phyloP scores from a whole-genome alignment of 306 rosid genomes.

The Begonia loranthoides region DNA sequence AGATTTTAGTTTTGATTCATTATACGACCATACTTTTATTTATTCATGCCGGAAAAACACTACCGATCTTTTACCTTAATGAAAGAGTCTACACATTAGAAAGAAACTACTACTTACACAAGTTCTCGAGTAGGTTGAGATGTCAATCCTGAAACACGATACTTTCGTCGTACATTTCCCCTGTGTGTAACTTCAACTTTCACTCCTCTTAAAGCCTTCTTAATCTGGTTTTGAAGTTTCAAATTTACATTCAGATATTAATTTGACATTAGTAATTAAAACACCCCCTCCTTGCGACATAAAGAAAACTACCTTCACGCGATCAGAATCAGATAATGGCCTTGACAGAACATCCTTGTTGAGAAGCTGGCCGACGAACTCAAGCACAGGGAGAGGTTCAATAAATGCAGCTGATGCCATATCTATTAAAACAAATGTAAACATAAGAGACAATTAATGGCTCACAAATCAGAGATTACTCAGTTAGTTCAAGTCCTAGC shows the following conservation, averaged over 20 bases:
- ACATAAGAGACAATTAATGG: constrained; percentile 1
- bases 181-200: constrained; percentile 19
- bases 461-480: background rate
- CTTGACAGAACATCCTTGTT: constrained; percentile 74
- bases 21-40: background rate
- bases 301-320: constrained; percentile 51
- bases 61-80: background rate
- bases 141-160: constrained; percentile 28
- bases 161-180: constrained; percentile 8
- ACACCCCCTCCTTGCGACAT: background rate
- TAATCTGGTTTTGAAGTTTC: constrained; percentile 31
- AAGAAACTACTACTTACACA: constrained; percentile 38
- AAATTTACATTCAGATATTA: background rate
- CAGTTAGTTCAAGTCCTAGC: constrained; percentile 5
- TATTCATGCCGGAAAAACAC: background rate
- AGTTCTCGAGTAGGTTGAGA: constrained; percentile 85
- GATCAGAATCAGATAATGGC: constrained; percentile 80
- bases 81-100: background rate
- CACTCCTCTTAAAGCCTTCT: constrained; percentile 30
- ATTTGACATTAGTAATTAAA: too few relatives aligned
- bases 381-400: constrained; percentile 95
- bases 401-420: constrained; percentile 98
- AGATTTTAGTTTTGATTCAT: background rate
- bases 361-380: constrained; percentile 79
- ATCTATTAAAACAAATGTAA: constrained; percentile 28